A percentile compares a stretch with the other conserved stretches of the same genome.
phyloP scores from a whole-genome alignment of 768 basidiomycete genomes.

The Infundibulicybe gibba region DNA sequence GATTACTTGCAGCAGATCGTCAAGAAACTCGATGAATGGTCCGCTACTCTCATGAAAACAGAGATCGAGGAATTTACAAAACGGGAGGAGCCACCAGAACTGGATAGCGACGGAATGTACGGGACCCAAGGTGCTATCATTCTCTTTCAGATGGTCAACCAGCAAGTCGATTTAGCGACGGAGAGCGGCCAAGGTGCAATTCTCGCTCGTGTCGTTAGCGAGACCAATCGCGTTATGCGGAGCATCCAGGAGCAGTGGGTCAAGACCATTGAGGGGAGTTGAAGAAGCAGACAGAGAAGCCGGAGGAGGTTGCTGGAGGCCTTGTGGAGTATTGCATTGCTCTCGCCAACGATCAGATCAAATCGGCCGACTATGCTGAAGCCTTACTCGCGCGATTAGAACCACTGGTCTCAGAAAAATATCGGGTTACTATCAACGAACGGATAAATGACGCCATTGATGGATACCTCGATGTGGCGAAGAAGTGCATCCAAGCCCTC shows the following conservation, averaged over 20 bases:
- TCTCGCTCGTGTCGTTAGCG: constrained; percentile 84
- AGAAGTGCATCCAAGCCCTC: constrained; percentile 92
- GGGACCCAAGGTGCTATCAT: constrained; percentile 92
- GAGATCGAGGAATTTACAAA: constrained; percentile 83
- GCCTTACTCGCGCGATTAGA: constrained; percentile 82
- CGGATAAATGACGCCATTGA: constrained; percentile 95
- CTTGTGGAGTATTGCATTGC: constrained; percentile 96
- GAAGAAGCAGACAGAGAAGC: constrained; percentile 85
- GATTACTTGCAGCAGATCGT: constrained; percentile 94
- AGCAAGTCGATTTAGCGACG: constrained; percentile 90
- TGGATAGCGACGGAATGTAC: constrained; percentile 86
- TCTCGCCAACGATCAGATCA: constrained; percentile 96
- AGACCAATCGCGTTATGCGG: constrained; percentile 87
- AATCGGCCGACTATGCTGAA: constrained; percentile 92
- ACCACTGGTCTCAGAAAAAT: constrained; percentile 91
- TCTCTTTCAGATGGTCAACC: constrained; percentile 97
- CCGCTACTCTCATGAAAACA: constrained; percentile 87
- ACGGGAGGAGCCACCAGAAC: constrained; percentile 82
- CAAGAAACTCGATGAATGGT: constrained; percentile 96
- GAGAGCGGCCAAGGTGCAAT: constrained; percentile 96
- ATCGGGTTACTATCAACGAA: constrained; percentile 77
- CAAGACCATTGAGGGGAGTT: constrained; percentile 79
- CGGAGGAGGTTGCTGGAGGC: constrained; percentile 83
- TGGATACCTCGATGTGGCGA: constrained; percentile 96
- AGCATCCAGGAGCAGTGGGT: constrained; percentile 86